Base-by-base conservation (phyloP, 2,329 filamentous ascomycete genomes). In the Atkinsonella texensis region DNA sequence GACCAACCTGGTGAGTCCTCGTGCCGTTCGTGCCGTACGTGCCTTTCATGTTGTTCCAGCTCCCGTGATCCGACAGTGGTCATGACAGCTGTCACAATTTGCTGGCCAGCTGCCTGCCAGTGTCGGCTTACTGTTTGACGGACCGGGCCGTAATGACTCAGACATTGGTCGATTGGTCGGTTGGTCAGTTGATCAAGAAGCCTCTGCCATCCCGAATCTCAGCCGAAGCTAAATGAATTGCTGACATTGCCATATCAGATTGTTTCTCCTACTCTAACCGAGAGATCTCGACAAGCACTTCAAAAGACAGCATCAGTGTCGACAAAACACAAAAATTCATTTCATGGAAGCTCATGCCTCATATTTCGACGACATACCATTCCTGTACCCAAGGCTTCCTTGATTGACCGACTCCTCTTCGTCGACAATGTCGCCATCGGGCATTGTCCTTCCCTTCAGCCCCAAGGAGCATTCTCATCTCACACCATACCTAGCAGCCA, bases 401-500 rank as follows among this genome's bases (percentile, higher is more conserved):
- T 7, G 4, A 38, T 33, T n/a, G 32, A 42, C n/a, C 32, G 13
- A 12, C n/a, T 2, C 12, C 20, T 15, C 13, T 3, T n/a, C 23
- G 8, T 4, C 23, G 50, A 55, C 20, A 28, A 68, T 68, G 63
- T 56, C 66, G 38, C 57, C 55, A 15, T 55, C 64, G n/a, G 64
- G 64, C 48, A 63, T 62, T 48, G 68, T 72, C 32, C 59, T 70
- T 48, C 56, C 73, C 56, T 79, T 76, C 63, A 65, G 68, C 28
- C 64, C 70, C 3, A 61, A 60, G 8, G 62, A 67, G 38, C 76
- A 83, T 57, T 60, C 66, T 31, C 72, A 77, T 58, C 70, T 83
- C 20, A 69, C 80, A 23, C 71, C 74, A 15, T 77, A 78, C 58
- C 70, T 84, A 17, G 79, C 78, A 38, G 71, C 73, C 46, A 70